Percentiles rank a stretch among this genome's conserved stretches.
Conservation (phyloP, 331 rosid species). For the Stylosanthes scabra region DNA sequence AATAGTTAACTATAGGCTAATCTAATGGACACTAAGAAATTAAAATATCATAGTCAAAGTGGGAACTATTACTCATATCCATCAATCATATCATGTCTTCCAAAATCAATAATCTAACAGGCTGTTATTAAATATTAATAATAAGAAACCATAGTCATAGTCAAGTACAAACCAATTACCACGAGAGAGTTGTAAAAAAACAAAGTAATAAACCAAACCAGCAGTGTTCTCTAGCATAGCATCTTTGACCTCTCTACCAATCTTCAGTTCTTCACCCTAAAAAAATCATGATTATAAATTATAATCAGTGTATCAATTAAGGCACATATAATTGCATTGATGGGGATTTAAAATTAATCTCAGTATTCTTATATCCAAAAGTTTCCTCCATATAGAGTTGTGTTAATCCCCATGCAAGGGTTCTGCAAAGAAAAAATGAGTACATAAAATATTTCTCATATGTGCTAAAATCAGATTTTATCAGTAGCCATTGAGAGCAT, state of each 20-base stretch:
- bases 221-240: not conserved
- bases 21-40: not conserved
- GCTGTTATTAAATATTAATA: not conserved
- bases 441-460: not conserved
- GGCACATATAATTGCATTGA: not conserved
- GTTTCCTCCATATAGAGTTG: too few species aligned
- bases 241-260: not conserved
- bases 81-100: not conserved
- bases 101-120: not conserved
- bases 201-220: not conserved
- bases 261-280: constrained; percentile 5
- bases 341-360: not conserved
- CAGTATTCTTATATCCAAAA: too few species aligned
- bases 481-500: too few species aligned
- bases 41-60: not conserved
- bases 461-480: constrained; percentile 10
- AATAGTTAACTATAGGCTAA: not conserved
- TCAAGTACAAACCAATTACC: not conserved
- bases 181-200: constrained; percentile 16
- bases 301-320: constrained; percentile 12
- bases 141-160: not conserved
- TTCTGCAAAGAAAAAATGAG: too few species aligned
- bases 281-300: not conserved
- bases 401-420: too few species aligned
- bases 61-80: constrained; percentile 4